Evolutionary conservation across 1,139 yeast species (phyloP).

Genomic region (Tardiomyces depauwii): DNA sequence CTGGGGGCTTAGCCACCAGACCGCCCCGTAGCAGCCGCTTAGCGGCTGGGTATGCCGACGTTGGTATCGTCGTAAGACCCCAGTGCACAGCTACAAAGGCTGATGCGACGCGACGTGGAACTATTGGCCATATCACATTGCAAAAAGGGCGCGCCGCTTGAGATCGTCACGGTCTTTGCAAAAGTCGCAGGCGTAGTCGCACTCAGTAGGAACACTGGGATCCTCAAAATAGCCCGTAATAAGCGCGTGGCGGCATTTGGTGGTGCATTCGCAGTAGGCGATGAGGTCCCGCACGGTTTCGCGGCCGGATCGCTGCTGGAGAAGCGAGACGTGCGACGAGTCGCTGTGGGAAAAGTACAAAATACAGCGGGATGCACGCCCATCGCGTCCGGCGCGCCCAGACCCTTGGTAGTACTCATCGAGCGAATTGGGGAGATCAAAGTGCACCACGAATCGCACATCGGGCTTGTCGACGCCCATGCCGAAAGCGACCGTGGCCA

Average conservation of each 20-base stretch:
- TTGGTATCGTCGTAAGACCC: too few species aligned
- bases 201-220: slow-evolving; percentile 14
- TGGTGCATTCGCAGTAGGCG: slow-evolving; percentile 70
- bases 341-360: slow-evolving; percentile 41
- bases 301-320: slow-evolving; percentile 27
- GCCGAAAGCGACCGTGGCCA: slow-evolving; percentile 89
- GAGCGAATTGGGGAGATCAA: slow-evolving; percentile 70
- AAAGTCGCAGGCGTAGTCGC: slow-evolving; percentile 24
- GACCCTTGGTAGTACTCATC: slow-evolving; percentile 93
- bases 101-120: too few species aligned
- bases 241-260: slow-evolving; percentile 70
- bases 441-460: slow-evolving; percentile 77
- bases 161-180: slow-evolving; percentile 16
- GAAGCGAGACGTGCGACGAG: neutral
- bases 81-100: too few species aligned
- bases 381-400: slow-evolving; percentile 94
- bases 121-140: neutral
- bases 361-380: slow-evolving; percentile 63
- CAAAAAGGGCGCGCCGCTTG: neutral
- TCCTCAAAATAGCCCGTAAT: slow-evolving; percentile 78
- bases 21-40: too few species aligned
- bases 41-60: too few species aligned
- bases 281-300: slow-evolving; percentile 34
- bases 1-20: too few species aligned
- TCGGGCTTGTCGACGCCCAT: slow-evolving; percentile 95